Conservation (phyloP, 192 early-diverging fungal genomes). For the Geosiphon pyriformis region DNA sequence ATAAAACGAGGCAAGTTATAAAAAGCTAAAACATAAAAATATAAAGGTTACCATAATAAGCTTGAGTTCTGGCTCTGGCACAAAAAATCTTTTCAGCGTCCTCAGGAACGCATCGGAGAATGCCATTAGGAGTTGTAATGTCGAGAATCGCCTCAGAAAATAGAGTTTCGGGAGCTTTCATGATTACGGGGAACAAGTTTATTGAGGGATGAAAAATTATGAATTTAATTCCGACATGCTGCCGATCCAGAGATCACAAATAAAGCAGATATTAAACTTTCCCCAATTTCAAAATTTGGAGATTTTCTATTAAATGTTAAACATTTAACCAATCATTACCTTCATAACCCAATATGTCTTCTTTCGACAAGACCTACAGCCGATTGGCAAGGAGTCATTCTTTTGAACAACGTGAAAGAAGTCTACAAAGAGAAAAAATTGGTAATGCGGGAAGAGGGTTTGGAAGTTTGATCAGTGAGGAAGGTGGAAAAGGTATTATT, state of each 20-base stretch:
- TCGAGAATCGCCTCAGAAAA: constrained; percentile 38
- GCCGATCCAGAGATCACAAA: too few species aligned
- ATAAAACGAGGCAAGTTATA: not conserved
- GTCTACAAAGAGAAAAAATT: constrained; percentile 13
- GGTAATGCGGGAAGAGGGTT: constrained; percentile 17
- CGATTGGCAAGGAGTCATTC: not conserved
- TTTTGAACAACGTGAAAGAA: constrained; percentile 14
- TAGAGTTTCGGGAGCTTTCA: constrained; percentile 35
- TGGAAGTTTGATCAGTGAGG: constrained; percentile 11
- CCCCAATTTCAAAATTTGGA: too few species aligned
- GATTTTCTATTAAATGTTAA: too few species aligned
- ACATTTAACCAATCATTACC: too few species aligned
- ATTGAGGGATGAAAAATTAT: too few species aligned
- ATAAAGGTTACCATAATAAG: constrained; percentile 34
- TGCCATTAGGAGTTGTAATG: constrained; percentile 34
- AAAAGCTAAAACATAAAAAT: not conserved
- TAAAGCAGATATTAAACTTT: too few species aligned
- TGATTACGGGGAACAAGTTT: too few species aligned
- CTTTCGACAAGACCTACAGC: too few species aligned
- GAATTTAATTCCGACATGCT: too few species aligned
- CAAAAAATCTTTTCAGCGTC: constrained; percentile 30
- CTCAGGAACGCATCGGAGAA: constrained; percentile 29
- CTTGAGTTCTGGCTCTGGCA: constrained; percentile 34
- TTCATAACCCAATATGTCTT: too few species aligned
- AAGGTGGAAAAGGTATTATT: constrained; percentile 6